Base-by-base conservation (phyloP, 2,329 filamentous ascomycete genomes). In the Boeremia lycopersici region DNA sequence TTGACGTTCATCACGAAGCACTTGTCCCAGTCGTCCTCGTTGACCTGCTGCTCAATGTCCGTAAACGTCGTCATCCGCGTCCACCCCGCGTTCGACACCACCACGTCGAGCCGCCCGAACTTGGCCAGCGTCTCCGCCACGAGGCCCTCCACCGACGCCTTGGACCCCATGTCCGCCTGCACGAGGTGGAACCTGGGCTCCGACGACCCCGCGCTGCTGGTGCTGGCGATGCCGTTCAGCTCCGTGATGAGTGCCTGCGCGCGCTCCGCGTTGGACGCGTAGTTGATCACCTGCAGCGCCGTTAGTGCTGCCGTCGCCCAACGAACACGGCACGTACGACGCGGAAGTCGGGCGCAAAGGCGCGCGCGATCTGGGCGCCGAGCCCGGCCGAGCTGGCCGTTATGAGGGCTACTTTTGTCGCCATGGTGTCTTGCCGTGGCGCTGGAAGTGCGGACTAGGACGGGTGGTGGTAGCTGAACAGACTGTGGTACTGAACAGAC, bases 1-100 rank as follows among this genome's bases (percentile, higher is more conserved):
- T 78, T 79, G 39, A 88, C 85, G 63, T 89, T 89, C 56, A 85
- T 81, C 8, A 79, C 76, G 77, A 83, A 88, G 75, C 84, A 87
- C 75, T 81, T 85, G 62, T 88, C 84, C 85, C 85, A 88, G 47
- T 88, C 86, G 2, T 81, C 83, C 45, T 87, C 84, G 38, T 75
- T 77, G 71, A 86, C 77, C 33, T 83, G 83, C 55, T 81, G 77
- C 59, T 86, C 77, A 13, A 88, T 77, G 67, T 88, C 82, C 4
- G 73, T 74, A 63, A 87, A 87, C 15, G 77, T 77, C 28, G 82
- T 80, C 62, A 87, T 81, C 60, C 82, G 84, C 1, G 86, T 88
- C 83, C 84, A 88, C 34, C 86, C 86, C 4, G 87, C 85, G 17
- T 76, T 76, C 1, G 71, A 74, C 26, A 81, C 72, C 0, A 81